A percentile compares a stretch with the other conserved stretches of the same genome.
These are phyloP conservation scores for Capronia coronata DNA, from an alignment of 2,329 filamentous ascomycete species.

Conservation along the genomic window DNA sequence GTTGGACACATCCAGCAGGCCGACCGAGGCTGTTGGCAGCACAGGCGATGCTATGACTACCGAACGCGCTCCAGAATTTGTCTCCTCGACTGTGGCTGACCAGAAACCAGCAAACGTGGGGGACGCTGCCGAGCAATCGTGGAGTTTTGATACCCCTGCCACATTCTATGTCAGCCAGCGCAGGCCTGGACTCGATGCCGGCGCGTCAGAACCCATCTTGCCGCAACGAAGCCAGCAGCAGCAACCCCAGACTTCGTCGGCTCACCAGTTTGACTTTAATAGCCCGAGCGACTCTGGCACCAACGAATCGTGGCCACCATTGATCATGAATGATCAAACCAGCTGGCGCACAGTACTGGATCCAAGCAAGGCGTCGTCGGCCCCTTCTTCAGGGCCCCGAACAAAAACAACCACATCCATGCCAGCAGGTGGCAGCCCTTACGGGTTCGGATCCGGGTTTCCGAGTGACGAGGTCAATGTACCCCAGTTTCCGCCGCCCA, in stretches of 20 bases:
- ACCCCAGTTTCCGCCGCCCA: conserved; percentile 15
- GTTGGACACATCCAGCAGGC: neutral
- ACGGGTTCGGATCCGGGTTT: conserved; percentile 18
- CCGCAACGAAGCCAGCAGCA: conserved; percentile 3
- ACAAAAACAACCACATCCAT: conserved; percentile 23
- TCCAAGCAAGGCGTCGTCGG: neutral
- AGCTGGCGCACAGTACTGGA: conserved; percentile 19
- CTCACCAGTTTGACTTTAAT: conserved; percentile 18
- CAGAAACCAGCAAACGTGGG: neutral
- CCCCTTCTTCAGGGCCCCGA: conserved; percentile 8
- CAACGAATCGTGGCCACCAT: conserved; percentile 24
- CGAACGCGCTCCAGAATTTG: neutral
- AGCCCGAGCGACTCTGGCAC: conserved; percentile 25
- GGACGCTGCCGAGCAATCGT: conserved; percentile 12
- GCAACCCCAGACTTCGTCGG: conserved; percentile 13
- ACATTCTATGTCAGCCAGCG: conserved; percentile 16
- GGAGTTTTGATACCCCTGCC: conserved; percentile 25
- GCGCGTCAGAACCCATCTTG: neutral
- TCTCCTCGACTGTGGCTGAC: neutral
- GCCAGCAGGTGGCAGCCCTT: conserved; percentile 8
- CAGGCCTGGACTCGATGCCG: neutral
- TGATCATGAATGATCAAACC: conserved; percentile 20
- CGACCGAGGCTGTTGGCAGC: neutral
- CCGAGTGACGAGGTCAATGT: conserved; percentile 23
- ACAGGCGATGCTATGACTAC: neutral